These are phyloP conservation scores for Pseudocercospora vitis DNA, from an alignment of 2,329 filamentous ascomycete genomes.

Conservation along the genomic window DNA sequence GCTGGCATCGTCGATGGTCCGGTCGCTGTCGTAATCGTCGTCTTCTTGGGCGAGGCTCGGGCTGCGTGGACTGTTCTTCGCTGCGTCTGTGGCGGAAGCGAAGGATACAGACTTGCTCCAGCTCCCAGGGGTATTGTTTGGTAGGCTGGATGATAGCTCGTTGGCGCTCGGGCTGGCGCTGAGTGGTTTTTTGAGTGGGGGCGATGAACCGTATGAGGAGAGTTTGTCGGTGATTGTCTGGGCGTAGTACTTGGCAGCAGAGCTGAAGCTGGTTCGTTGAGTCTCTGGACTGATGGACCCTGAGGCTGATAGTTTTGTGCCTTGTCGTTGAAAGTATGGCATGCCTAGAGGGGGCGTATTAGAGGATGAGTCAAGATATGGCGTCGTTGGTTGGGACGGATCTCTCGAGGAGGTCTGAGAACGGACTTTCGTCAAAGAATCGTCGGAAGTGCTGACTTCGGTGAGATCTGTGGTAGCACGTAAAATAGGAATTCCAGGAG, in stretches of 20 bases:
- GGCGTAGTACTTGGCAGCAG: conserved; percentile 37
- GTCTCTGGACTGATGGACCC: conserved; percentile 37
- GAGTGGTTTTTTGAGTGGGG: conserved; percentile 30
- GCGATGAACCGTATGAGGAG: conserved; percentile 35
- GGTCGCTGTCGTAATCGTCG: conserved; percentile 37
- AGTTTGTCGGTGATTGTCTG: conserved; percentile 39
- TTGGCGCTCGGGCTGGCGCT: conserved; percentile 29
- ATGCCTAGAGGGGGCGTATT: conserved; percentile 34
- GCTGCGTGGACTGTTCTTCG: conserved; percentile 37
- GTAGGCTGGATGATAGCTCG: conserved; percentile 34
- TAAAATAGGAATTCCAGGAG: conserved; percentile 19
- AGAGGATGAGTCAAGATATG: conserved; percentile 31
- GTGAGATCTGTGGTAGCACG: conserved; percentile 18
- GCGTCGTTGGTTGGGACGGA: conserved; percentile 34
- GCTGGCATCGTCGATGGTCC: conserved; percentile 40
- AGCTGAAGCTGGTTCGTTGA: conserved; percentile 37
- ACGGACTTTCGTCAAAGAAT: conserved; percentile 23
- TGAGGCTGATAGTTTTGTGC: conserved; percentile 28
- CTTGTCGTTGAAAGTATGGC: conserved; percentile 26
- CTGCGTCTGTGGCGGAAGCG: conserved; percentile 37
- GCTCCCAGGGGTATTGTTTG: conserved; percentile 42
- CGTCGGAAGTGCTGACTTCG: conserved; percentile 13
- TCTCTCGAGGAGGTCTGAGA: conserved; percentile 30
- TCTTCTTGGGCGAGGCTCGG: conserved; percentile 30
- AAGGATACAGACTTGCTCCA: conserved; percentile 46